phyloP scores from a whole-genome alignment of 495 filamentous ascomycete genomes.

The Trichodelitschia bisporula region DNA sequence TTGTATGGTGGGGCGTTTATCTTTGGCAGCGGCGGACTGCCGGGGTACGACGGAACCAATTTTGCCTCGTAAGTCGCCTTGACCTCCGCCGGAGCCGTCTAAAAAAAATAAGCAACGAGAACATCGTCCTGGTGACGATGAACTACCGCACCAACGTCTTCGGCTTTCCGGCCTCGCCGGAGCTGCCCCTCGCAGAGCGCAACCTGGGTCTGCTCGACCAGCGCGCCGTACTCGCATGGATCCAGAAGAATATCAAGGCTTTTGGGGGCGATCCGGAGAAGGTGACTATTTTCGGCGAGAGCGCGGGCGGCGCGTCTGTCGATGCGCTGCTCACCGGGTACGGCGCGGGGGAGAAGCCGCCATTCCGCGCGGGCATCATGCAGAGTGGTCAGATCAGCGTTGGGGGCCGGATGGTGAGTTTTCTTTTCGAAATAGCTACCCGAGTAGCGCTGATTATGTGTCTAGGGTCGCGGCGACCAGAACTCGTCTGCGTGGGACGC shows the following conservation, averaged over 20 bases:
- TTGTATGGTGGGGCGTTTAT: slow-evolving; percentile 12
- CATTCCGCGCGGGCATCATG: slow-evolving; percentile 11
- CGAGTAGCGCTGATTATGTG: too few species aligned
- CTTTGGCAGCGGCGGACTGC: slow-evolving; percentile 6
- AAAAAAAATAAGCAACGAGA: too few species aligned
- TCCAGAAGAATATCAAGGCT: slow-evolving; percentile 9
- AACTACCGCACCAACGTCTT: slow-evolving; percentile 6
- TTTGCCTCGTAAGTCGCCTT: slow-evolving; percentile 3
- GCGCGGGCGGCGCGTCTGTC: slow-evolving; percentile 8
- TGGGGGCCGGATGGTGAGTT: too few species aligned
- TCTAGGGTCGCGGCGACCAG: too few species aligned
- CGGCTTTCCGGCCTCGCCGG: slow-evolving; percentile 10
- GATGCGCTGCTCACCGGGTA: too few species aligned
- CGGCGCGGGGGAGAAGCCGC: slow-evolving; percentile 3
- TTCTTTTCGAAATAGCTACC: too few species aligned
- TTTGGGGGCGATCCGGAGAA: slow-evolving; percentile 12
- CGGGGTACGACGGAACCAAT: slow-evolving; percentile 2
- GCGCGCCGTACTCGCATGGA: slow-evolving; percentile 10
- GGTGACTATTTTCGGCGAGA: slow-evolving; percentile 11
- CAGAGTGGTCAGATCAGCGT: too few species aligned
- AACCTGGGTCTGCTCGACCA: slow-evolving; percentile 14
- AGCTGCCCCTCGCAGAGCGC: slow-evolving; percentile 4
- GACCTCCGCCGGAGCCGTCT: too few species aligned
- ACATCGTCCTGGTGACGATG: slow-evolving; percentile 5
- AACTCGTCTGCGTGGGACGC: slow-evolving; percentile 8